These are phyloP conservation scores for Omphalotus guepiniiformis DNA, from an alignment of 768 basidiomycete genomes.

Conservation along the genomic window DNA sequence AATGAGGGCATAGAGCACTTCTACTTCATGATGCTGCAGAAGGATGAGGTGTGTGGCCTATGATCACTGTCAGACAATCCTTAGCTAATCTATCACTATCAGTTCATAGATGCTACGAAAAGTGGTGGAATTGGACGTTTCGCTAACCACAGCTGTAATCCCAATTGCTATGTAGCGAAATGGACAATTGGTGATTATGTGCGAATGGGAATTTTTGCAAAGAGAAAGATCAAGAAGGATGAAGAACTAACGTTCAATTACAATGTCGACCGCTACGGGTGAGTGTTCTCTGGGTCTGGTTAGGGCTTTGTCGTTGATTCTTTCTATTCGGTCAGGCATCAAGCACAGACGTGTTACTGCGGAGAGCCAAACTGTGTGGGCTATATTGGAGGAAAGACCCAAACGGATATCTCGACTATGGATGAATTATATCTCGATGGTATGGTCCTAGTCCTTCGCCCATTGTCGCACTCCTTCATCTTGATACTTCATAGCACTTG, in stretches of 20 bases:
- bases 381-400: conserved; percentile 96
- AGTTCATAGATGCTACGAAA: conserved; percentile 99
- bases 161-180: conserved; percentile 97
- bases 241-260: conserved; percentile 99
- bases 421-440: conserved; percentile 94
- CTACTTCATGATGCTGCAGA: conserved; percentile 99
- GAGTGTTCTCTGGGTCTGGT: conserved; percentile 23
- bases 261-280: conserved; percentile 99
- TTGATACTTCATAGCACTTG: conserved; percentile 59
- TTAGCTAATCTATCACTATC: not conserved
- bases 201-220: conserved; percentile 99
- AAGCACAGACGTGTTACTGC: conserved; percentile 92
- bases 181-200: conserved; percentile 90
- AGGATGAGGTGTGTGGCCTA: conserved; percentile 80
- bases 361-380: conserved; percentile 95
- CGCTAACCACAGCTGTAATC: conserved; percentile 96
- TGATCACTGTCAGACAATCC: not conserved
- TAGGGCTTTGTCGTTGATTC: not conserved
- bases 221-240: conserved; percentile 63
- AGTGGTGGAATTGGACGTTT: conserved; percentile 95
- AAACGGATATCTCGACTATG: conserved; percentile 92
- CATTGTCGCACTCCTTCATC: conserved; percentile 4
- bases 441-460: conserved; percentile 26
- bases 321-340: conserved; percentile 55
- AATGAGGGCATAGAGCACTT: conserved; percentile 93